These are phyloP conservation scores for Bidens hawaiensis DNA, from an alignment of 140 eudicot species.

Conservation along the genomic window DNA sequence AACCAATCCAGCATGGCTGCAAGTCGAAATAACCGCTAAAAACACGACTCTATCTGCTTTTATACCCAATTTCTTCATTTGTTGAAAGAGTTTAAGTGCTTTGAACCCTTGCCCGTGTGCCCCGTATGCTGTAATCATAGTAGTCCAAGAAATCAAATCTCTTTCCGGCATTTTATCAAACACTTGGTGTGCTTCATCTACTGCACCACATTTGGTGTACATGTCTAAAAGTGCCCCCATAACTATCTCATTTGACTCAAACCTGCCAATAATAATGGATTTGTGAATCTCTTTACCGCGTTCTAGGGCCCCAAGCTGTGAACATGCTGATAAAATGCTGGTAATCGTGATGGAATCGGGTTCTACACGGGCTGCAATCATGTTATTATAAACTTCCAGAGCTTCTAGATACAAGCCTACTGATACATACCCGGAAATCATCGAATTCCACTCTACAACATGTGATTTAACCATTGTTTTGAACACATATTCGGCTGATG, in stretches of 20 bases:
- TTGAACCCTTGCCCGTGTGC: conserved; percentile 48
- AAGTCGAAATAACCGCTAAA: conserved; percentile 43
- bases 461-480: conserved; percentile 29
- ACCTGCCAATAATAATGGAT: conserved; percentile 1
- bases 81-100: conserved; percentile 42
- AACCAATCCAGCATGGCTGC: conserved; percentile 58
- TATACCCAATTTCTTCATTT: conserved; percentile 33
- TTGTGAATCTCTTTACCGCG: conserved; percentile 49
- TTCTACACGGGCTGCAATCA: conserved; percentile 27
- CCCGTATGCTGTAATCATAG: conserved; percentile 57
- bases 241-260: conserved; percentile 39
- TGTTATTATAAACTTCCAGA: conserved; percentile 26
- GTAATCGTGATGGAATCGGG: conserved; percentile 42
- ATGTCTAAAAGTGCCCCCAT: conserved; percentile 63
- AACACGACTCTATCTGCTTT: conserved; percentile 54
- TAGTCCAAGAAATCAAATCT: conserved; percentile 63
- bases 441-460: conserved; percentile 52
- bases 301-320: conserved; percentile 52
- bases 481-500: conserved; percentile 39
- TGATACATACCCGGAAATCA: too few species aligned
- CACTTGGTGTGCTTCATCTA: conserved; percentile 41
- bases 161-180: conserved; percentile 36
- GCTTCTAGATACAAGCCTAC: conserved; percentile 47
- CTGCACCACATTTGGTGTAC: conserved; percentile 68
- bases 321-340: conserved; percentile 46